Percentiles rank a stretch among this genome's conserved stretches.
phyloP scores from a whole-genome alignment of 2,329 filamentous ascomycete species.

The Botrytis porri region DNA sequence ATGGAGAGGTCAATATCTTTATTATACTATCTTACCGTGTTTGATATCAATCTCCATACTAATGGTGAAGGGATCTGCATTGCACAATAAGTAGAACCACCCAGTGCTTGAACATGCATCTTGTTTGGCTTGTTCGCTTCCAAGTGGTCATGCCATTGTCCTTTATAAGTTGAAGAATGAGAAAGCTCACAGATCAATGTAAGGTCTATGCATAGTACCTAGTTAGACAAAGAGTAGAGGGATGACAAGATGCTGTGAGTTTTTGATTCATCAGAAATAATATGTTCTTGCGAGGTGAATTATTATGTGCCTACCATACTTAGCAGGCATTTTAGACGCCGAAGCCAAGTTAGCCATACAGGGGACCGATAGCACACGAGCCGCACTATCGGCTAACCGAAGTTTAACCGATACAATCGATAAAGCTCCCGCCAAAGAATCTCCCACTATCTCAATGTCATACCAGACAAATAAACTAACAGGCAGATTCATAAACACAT shows the following conservation, averaged over 20 bases:
- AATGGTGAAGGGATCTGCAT: slow-evolving; percentile 4
- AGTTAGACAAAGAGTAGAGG: background rate
- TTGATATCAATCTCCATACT: background rate
- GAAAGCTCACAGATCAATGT: background rate
- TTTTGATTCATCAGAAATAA: too few relatives aligned
- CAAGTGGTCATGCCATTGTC: background rate
- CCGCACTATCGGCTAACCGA: background rate
- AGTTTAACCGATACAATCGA: slow-evolving; percentile 7
- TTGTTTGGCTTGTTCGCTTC: background rate
- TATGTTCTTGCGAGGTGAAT: background rate
- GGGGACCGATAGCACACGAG: background rate
- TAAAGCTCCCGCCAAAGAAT: slow-evolving; percentile 6
- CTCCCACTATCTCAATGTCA: background rate
- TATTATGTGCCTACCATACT: background rate
- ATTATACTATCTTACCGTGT: slow-evolving; percentile 6
- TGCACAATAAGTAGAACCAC: background rate
- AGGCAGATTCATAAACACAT: background rate
- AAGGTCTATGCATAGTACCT: background rate
- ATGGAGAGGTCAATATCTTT: background rate
- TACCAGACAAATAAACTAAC: background rate
- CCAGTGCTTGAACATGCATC: background rate
- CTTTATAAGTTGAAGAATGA: background rate
- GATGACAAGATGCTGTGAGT: background rate
- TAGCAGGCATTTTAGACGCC: background rate
- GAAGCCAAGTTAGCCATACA: background rate